Percentiles rank a stretch among this genome's conserved stretches.
These are phyloP conservation scores for Teratosphaeriaceae sp. DNA, from an alignment of 2,329 filamentous ascomycete genomes.

Conservation along the genomic window DNA sequence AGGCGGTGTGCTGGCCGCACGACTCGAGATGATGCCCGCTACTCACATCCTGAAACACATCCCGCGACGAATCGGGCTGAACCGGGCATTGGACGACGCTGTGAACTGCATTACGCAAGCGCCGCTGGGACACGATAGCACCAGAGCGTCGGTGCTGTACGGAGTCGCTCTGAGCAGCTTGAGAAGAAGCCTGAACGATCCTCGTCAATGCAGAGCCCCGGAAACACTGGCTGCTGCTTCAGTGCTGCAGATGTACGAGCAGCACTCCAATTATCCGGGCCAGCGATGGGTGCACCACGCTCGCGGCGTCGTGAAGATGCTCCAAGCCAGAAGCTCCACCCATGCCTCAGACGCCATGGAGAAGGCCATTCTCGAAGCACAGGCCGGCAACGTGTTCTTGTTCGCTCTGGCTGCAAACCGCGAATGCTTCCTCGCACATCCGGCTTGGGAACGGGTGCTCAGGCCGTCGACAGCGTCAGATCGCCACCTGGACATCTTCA, in stretches of 20 bases:
- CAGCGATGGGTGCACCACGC: not conserved
- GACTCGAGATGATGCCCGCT: constrained; percentile 2
- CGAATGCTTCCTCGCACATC: constrained; percentile 1
- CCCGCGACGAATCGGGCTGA: not conserved
- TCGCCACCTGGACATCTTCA: not conserved
- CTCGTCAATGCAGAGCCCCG: not conserved
- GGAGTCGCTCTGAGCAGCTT: not conserved
- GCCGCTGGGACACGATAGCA: not conserved
- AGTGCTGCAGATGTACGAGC: constrained; percentile 3
- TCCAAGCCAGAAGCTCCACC: not conserved
- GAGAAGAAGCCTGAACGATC: not conserved
- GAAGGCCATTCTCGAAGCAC: constrained; percentile 1
- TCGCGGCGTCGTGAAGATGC: constrained; percentile 1
- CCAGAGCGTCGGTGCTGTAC: not conserved
- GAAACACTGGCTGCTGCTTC: constrained; percentile 1
- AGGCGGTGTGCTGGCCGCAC: not conserved
- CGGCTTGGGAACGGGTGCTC: not conserved
- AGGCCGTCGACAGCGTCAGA: not conserved
- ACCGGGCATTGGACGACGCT: constrained; percentile 1
- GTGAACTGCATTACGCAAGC: not conserved
- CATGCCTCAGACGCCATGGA: not conserved
- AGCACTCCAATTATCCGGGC: not conserved
- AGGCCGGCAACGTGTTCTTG: not conserved
- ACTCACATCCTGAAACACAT: constrained; percentile 3
- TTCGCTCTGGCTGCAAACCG: not conserved